Conservation (phyloP, 2,329 filamentous ascomycete species). For the Whalleya microplaca region DNA sequence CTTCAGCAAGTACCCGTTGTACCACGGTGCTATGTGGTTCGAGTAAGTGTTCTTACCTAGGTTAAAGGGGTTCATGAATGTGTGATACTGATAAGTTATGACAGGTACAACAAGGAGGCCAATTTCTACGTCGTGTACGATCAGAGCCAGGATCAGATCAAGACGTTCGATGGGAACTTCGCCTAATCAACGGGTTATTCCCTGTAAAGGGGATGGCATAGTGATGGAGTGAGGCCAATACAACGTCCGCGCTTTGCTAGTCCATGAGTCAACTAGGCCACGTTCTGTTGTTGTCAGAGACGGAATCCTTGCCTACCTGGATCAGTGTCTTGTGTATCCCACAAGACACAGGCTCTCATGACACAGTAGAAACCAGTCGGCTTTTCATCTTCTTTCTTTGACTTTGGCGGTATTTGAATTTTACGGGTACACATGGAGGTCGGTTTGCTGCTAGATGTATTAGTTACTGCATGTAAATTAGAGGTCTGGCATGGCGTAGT, state of each 20-base stretch:
- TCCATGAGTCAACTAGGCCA: background rate
- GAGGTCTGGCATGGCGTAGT: no score
- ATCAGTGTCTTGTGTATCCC: background rate
- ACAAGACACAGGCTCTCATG: background rate
- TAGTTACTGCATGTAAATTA: no score
- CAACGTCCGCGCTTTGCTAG: background rate
- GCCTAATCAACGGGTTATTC: background rate
- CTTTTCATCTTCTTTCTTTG: background rate
- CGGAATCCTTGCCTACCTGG: background rate
- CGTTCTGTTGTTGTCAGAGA: background rate
- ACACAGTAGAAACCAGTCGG: background rate
- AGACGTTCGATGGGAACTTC: slow-evolving; percentile 9
- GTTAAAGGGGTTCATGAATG: background rate
- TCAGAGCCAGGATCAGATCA: slow-evolving; percentile 3
- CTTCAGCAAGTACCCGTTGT: slow-evolving; percentile 11
- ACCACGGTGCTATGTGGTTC: slow-evolving; percentile 19
- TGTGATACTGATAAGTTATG: background rate
- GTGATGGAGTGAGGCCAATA: background rate
- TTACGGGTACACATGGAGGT: no score
- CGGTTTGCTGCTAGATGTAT: no score
- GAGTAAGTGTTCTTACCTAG: slow-evolving; percentile 4
- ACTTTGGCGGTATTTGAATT: background rate
- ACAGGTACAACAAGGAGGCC: slow-evolving; percentile 9
- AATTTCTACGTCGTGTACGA: slow-evolving; percentile 16
- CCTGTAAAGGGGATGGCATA: background rate